Evolutionary conservation across 202 grass and related monocot genomes (phyloP), one percentile per base, ranked within the genome.

Genomic region (Bolboschoenoplectus hybrid): DNA sequence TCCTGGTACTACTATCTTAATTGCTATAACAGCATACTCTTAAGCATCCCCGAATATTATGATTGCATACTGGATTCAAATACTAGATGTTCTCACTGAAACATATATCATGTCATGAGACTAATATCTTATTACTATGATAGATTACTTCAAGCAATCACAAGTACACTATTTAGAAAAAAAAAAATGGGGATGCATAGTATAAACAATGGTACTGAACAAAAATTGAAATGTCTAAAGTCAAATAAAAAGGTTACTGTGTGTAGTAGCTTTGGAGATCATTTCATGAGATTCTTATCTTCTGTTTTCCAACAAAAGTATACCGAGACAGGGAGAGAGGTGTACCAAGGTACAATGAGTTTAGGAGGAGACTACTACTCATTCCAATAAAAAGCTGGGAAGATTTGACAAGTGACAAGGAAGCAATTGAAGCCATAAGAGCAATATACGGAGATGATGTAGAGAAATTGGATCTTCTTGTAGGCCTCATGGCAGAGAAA

Each of bases 391-490:
- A 82, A 53, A 75, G 71, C 36, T 92, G 91, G 91, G 85, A 92
- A 70, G 88, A 92, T 76, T 65, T 92, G 36, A 92, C 91, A 6
- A 79, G 78, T 85, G 91, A 92, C 77, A n/a, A 86, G 64, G 91
- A 92, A 63, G 82, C 88, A 63, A 53, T 92, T 14, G 17, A 83
- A 73, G 38, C 64, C 12, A 75, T 92, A 70, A 82, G 44, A 66
- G 82, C 81, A 83, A 66, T 92, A 64, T 92, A 92, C 26, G 91
- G 88, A 49, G 91, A 92, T 20, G 82, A 92, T 49, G 82, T 92
- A n/a, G 91, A 92, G 85, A 92, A 92, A 84, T 80, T 92, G 85
- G 91, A 92, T 80, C 85, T 89, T 72, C 91, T 92, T 12, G 85
- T 92, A 41, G 88, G 91, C 53, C 85, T 92, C 19, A 86, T 92